Evolutionary conservation across 352 stramenopile species (phyloP).

Genomic region (Plasmopara muralis): DNA sequence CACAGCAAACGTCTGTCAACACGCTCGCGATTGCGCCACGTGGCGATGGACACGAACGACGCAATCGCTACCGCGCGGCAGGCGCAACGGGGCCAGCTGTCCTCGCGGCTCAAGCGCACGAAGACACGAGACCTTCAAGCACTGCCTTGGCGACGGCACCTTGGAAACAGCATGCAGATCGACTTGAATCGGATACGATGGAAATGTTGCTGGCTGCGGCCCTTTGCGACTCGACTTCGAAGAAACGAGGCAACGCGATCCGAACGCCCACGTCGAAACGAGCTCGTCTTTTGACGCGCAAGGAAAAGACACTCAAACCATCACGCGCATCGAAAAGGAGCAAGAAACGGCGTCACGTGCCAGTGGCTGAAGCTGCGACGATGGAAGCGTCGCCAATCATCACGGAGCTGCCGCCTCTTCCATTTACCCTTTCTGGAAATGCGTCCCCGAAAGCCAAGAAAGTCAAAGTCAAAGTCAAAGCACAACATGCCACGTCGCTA

Average conservation of each 20-base stretch:
- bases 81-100: conserved; percentile 4
- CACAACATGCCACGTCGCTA: no score
- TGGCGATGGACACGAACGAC: neutral
- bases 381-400: conserved; percentile 22
- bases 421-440: conserved; percentile 14
- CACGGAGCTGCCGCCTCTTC: conserved; percentile 25
- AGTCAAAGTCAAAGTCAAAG: neutral
- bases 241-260: conserved; percentile 12
- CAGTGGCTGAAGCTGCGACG: conserved; percentile 2
- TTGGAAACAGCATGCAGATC: neutral
- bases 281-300: neutral
- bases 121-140: conserved; percentile 3
- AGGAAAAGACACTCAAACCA: conserved; percentile 1
- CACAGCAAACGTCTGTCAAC: neutral
- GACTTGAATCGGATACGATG: conserved; percentile 8
- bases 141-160: conserved; percentile 3
- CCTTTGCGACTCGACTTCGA: neutral
- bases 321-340: conserved; percentile 1
- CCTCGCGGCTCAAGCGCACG: conserved; percentile 10
- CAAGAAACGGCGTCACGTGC: conserved; percentile 23
- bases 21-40: neutral
- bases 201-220: conserved; percentile 6
- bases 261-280: conserved; percentile 5
- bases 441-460: neutral
- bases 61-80: conserved; percentile 8